Percentiles rank a stretch among this genome's conserved stretches.
phyloP scores from a whole-genome alignment of 2,329 filamentous ascomycete species.

The Epichloe scottii region DNA sequence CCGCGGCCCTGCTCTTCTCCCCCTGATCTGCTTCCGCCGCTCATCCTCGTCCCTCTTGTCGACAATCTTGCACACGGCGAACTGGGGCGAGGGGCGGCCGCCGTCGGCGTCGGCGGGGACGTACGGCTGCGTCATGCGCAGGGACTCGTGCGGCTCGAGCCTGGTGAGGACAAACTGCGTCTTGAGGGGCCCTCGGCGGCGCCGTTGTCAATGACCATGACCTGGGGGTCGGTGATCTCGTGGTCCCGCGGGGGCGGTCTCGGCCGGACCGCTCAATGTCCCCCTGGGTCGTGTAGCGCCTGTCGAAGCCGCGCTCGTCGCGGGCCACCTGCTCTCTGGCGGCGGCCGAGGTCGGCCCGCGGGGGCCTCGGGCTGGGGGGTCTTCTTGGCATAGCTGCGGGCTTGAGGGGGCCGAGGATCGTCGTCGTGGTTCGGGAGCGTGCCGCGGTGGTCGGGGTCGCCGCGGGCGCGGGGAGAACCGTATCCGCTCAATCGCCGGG shows the following conservation, averaged over 20 bases:
- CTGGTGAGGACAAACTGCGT: constrained; percentile 28
- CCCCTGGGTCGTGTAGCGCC: constrained; percentile 22
- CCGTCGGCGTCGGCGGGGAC: constrained; percentile 17
- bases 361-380: neutral
- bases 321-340: constrained; percentile 6
- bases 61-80: constrained; percentile 60
- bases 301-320: constrained; percentile 17
- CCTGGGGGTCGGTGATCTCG: constrained; percentile 29
- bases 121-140: constrained; percentile 30
- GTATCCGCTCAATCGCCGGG: constrained; percentile 7
- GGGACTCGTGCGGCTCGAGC: constrained; percentile 23
- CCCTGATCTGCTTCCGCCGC: constrained; percentile 27
- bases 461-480: neutral
- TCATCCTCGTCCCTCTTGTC: constrained; percentile 40
- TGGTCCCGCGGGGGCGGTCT: constrained; percentile 29
- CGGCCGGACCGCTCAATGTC: constrained; percentile 22
- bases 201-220: constrained; percentile 30
- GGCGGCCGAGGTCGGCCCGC: neutral
- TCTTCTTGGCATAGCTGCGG: neutral
- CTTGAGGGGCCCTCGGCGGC: constrained; percentile 25
- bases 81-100: constrained; percentile 12
- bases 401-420: neutral
- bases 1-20: constrained; percentile 30
- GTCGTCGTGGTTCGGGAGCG: neutral
- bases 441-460: neutral